Evolutionary conservation across 2,329 filamentous ascomycete genomes (phyloP).

Genomic region (Trichoderma gracile): DNA sequence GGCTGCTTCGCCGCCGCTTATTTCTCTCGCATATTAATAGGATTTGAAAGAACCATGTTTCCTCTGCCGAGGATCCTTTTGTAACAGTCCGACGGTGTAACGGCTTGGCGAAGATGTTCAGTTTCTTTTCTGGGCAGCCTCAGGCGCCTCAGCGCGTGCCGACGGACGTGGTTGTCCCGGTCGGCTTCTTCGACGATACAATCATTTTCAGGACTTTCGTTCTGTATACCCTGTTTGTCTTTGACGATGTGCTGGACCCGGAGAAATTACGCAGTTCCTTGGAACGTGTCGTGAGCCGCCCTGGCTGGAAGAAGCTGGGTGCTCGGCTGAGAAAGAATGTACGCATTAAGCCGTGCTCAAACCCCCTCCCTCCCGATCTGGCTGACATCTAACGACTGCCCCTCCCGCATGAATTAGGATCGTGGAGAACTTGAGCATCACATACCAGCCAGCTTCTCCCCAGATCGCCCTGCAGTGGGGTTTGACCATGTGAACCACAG

Average conservation of each 20-base stretch:
- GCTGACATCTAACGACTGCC: background rate
- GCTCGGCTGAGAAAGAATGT: constrained; percentile 41
- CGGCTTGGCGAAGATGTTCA: background rate
- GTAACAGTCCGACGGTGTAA: background rate
- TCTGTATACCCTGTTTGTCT: constrained; percentile 30
- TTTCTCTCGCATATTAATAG: background rate
- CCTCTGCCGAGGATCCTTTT: background rate
- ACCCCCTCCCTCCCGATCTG: constrained; percentile 35
- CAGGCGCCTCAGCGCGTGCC: constrained; percentile 1
- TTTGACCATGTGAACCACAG: constrained; percentile 42
- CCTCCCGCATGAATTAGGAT: background rate
- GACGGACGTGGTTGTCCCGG: constrained; percentile 4
- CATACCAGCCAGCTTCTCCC: constrained; percentile 36
- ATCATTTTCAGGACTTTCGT: constrained; percentile 13
- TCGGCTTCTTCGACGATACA: constrained; percentile 15
- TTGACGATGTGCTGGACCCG: constrained; percentile 50
- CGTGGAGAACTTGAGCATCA: constrained; percentile 38
- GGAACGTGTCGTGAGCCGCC: constrained; percentile 42
- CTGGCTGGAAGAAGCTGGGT: constrained; percentile 50
- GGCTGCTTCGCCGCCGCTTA: background rate
- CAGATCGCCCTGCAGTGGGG: constrained; percentile 41
- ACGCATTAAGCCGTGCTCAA: constrained; percentile 2
- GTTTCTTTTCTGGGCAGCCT: background rate
- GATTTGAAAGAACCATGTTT: background rate
- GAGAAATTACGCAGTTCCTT: constrained; percentile 42